Conservation (phyloP, 208 protist species). For the Porcisia hertigi region DNA sequence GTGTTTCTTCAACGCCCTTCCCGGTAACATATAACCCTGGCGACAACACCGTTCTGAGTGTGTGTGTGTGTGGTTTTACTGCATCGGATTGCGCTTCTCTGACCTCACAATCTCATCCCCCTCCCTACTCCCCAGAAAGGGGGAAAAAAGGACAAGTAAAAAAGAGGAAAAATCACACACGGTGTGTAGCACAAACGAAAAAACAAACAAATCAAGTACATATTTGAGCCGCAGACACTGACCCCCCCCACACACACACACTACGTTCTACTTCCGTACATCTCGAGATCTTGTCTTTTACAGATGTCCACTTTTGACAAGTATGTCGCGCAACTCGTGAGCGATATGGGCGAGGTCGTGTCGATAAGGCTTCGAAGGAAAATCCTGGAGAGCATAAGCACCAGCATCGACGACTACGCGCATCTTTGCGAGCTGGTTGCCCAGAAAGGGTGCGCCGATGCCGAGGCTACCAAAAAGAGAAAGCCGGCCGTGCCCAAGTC, state of each 20-base stretch:
- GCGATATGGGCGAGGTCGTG: constrained; percentile 25
- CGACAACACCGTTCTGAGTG: too few relatives aligned
- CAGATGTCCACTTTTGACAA: constrained; percentile 82
- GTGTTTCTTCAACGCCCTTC: too few relatives aligned
- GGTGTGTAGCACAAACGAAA: too few relatives aligned
- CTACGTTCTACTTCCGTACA: neutral
- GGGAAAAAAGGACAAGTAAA: too few relatives aligned
- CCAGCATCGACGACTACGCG: constrained; percentile 53
- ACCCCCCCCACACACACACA: neutral
- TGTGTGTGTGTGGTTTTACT: too few relatives aligned
- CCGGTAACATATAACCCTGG: too few relatives aligned
- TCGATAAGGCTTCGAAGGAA: constrained; percentile 35
- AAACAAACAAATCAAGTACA: too few relatives aligned
- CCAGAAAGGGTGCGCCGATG: constrained; percentile 4
- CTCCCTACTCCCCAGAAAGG: too few relatives aligned
- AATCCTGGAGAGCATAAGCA: constrained; percentile 51
- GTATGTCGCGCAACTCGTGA: constrained; percentile 54
- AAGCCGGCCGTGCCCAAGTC: constrained; percentile 6
- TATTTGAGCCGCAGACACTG: too few relatives aligned
- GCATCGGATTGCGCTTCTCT: too few relatives aligned
- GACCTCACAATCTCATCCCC: too few relatives aligned
- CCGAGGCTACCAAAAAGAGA: constrained; percentile 15
- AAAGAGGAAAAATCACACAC: too few relatives aligned
- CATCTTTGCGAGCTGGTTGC: constrained; percentile 31
- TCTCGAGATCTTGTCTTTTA: neutral